These are phyloP conservation scores for Dendrobium huoshanense DNA, from an alignment of 106 monocot genomes.

Conservation along the genomic window DNA sequence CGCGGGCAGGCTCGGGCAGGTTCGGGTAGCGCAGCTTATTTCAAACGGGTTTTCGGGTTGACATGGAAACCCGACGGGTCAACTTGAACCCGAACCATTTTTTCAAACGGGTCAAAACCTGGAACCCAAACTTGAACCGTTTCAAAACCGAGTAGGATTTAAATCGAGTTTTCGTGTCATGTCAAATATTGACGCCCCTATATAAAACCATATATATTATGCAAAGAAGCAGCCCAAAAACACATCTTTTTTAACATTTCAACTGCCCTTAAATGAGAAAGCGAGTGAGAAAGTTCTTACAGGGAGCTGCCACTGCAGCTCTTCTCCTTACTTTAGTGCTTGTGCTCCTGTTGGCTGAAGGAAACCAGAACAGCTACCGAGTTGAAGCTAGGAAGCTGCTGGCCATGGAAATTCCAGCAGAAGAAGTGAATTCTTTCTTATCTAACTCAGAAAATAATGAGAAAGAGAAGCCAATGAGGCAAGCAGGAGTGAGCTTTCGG, in stretches of 20 bases:
- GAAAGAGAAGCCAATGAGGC: neutral
- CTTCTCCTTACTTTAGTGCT: neutral
- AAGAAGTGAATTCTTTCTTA: neutral
- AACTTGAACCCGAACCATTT: too few species aligned
- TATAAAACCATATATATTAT: too few species aligned
- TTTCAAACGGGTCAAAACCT: too few species aligned
- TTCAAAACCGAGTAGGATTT: too few species aligned
- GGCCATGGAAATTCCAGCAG: neutral
- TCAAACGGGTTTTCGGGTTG: too few species aligned
- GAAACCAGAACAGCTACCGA: neutral
- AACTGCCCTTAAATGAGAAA: neutral
- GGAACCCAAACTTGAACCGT: too few species aligned
- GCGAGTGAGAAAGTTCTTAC: neutral
- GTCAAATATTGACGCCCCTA: too few species aligned
- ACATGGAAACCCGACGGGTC: too few species aligned
- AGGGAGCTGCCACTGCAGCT: neutral
- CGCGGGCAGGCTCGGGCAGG: too few species aligned
- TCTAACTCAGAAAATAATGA: neutral
- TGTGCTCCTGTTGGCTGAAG: neutral
- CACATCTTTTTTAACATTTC: neutral
- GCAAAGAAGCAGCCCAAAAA: neutral
- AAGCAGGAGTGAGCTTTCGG: neutral
- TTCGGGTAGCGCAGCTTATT: too few species aligned
- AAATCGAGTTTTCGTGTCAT: too few species aligned
- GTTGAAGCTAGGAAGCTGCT: neutral